phyloP scores from a whole-genome alignment of 768 basidiomycete genomes.

The Sporobolomyces phaffii region DNA sequence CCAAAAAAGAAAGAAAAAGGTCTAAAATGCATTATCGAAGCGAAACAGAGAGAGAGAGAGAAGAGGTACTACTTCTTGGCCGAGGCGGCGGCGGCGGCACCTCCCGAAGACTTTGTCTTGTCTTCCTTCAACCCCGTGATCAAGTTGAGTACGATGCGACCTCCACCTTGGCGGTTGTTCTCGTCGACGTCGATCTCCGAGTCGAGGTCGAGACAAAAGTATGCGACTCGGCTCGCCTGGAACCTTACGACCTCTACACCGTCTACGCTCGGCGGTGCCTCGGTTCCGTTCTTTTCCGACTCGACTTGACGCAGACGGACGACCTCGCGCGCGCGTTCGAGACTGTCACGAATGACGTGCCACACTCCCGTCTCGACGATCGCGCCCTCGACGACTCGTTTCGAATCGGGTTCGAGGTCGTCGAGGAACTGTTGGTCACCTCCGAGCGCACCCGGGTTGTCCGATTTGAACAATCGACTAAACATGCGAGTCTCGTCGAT shows the following conservation, averaged over 20 bases:
- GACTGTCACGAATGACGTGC: constrained; percentile 64
- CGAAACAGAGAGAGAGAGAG: too few relatives aligned
- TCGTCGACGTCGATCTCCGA: constrained; percentile 48
- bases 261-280: constrained; percentile 48
- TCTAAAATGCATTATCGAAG: too few relatives aligned
- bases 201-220: constrained; percentile 89
- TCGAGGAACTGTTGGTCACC: constrained; percentile 63
- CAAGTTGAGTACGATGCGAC: constrained; percentile 38
- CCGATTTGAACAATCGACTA: constrained; percentile 87
- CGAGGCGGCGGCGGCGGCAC: background rate
- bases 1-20: too few relatives aligned
- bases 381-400: constrained; percentile 72
- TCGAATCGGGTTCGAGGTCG: constrained; percentile 74
- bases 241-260: constrained; percentile 91
- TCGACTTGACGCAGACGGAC: constrained; percentile 57
- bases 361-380: constrained; percentile 87
- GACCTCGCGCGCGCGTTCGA: constrained; percentile 60
- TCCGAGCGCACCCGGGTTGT: constrained; percentile 64
- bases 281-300: constrained; percentile 54
- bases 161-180: constrained; percentile 12
- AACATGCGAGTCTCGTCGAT: constrained; percentile 89
- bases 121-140: constrained; percentile 38
- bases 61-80: background rate
- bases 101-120: constrained; percentile 37
- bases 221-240: constrained; percentile 91